Evolutionary conservation across 2,329 filamentous ascomycete genomes (phyloP), one percentile per base, ranked within the genome.

Genomic region (Penicillium sp.): DNA sequence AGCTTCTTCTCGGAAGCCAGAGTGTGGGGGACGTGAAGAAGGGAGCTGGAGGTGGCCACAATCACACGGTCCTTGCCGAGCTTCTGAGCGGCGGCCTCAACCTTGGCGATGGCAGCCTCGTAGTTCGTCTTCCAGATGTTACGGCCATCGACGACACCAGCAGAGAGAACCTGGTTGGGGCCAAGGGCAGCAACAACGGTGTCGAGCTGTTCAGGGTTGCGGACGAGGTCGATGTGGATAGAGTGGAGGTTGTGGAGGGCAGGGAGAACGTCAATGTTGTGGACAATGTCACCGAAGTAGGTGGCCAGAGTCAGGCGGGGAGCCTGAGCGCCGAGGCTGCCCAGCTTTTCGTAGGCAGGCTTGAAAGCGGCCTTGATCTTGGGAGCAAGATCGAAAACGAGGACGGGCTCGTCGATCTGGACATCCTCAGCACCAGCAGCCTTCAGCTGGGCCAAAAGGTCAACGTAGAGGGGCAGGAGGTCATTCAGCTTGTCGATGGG

Each of bases 121-220:
- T 96, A 87, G 86, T 97, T 95, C 78, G 90, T 96, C 88, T 98
- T 98, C 93, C 93, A 98, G 81, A 98, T 97, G 83, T 98, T 98
- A 69, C 93, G 90, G 67, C 93, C 93, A 67, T 98, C 91, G 62
- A 98, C 93, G 65, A 98, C 88, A 89, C 93, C 93, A 59, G 85
- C 87, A 61, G 93, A 98, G 61, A 98, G 86, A 63, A 90, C 76
- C 72, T 95, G 95, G 73, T 90, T 89, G 72, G 89, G 76, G 72
- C 89, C 90, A 59, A 98, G 84, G 67, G 90, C 86, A 68, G 78
- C 80, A 63, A 89, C 74, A 66, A 98, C 89, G 60, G 86, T 83
- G 55, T 93, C 84, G 58, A 98, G 87, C 81, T 98, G 93, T 81
- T 97, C 92, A 48, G 93, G 93, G 82, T 96, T 92, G 73, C 93